Percentiles rank a stretch among this genome's conserved stretches.
These are phyloP conservation scores for Boletus rubroflammeus DNA, from an alignment of 768 basidiomycete species.

Conservation along the genomic window DNA sequence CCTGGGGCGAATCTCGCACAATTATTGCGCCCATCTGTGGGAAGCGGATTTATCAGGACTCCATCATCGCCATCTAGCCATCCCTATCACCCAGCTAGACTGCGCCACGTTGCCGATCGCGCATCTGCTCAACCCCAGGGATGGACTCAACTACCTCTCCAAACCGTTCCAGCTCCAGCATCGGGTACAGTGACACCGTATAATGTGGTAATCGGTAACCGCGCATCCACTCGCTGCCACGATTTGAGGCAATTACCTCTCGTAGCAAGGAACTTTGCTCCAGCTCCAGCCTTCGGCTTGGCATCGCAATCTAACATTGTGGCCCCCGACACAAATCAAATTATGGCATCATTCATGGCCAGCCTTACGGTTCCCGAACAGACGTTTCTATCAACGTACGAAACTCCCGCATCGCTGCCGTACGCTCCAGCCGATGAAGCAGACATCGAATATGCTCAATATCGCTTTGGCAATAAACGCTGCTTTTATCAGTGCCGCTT, in stretches of 20 bases:
- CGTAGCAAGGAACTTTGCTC: background rate
- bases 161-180: background rate
- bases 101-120: conserved; percentile 12
- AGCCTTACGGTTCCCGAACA: background rate
- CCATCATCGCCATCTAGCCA: conserved; percentile 7
- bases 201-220: background rate
- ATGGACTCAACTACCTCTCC: background rate
- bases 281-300: background rate
- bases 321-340: background rate
- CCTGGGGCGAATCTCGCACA: conserved; percentile 1
- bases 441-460: conserved; percentile 23
- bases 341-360: background rate
- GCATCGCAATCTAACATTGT: conserved; percentile 1
- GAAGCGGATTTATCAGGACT: conserved; percentile 3
- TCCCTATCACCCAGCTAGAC: conserved; percentile 16
- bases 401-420: background rate
- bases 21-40: conserved; percentile 3
- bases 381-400: background rate
- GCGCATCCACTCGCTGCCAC: background rate
- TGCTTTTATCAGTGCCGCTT: conserved; percentile 27
- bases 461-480: conserved; percentile 16
- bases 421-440: conserved; percentile 8
- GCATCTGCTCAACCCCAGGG: conserved; percentile 1
- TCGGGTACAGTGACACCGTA: background rate
- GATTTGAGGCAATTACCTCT: background rate